Percentiles rank a stretch among this genome's conserved stretches.
Evolutionary conservation across 2,329 filamentous ascomycete species (phyloP).

Genomic region (Xylaria sp.): DNA sequence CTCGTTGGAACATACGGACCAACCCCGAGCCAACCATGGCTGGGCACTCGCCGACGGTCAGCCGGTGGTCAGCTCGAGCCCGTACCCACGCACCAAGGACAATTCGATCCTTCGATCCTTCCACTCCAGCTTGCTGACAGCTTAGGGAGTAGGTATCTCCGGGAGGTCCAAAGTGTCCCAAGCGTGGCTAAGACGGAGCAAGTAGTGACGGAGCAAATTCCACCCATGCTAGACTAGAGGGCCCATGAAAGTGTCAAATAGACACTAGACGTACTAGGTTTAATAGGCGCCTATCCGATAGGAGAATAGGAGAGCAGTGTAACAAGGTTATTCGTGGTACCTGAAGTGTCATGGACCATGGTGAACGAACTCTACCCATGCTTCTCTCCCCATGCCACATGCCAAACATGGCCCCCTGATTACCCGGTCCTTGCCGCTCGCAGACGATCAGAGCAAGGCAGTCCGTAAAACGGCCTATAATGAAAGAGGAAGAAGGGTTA

Average conservation of each 20-base stretch:
- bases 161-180: slow-evolving; percentile 13
- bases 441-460: slow-evolving; percentile 29
- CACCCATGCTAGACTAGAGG: not conserved
- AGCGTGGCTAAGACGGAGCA: slow-evolving; percentile 27
- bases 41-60: slow-evolving; percentile 14
- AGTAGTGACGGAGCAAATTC: slow-evolving; percentile 4
- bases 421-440: slow-evolving; percentile 28
- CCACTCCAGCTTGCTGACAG: slow-evolving; percentile 16
- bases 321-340: slow-evolving; percentile 15
- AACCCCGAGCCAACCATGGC: slow-evolving; percentile 12
- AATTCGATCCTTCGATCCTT: slow-evolving; percentile 33
- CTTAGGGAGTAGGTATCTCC: slow-evolving; percentile 12
- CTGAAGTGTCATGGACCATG: not conserved
- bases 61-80: slow-evolving; percentile 29
- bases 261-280: slow-evolving; percentile 13
- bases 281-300: slow-evolving; percentile 7
- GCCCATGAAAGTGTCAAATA: slow-evolving; percentile 13
- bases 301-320: not conserved
- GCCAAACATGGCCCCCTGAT: slow-evolving; percentile 7
- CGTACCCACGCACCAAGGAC: slow-evolving; percentile 28
- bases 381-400: slow-evolving; percentile 16
- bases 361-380: not conserved
- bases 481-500: slow-evolving; percentile 1
- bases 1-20: slow-evolving; percentile 31
- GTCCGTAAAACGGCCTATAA: slow-evolving; percentile 13